Conservation (phyloP, 805 yeast species). For the Wickerhamiella vanderwaltii region DNA sequence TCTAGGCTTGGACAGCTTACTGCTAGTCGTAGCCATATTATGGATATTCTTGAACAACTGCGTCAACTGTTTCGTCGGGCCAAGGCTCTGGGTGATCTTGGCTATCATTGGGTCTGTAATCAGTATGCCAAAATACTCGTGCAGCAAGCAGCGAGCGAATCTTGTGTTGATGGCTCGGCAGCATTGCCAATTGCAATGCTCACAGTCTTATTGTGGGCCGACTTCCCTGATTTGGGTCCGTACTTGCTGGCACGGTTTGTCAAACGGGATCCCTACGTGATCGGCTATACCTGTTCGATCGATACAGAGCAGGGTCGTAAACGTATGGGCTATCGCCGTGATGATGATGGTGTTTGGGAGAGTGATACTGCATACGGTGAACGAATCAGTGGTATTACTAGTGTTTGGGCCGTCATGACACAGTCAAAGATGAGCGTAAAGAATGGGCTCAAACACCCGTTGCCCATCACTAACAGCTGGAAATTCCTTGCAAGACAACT, state of each 20-base stretch:
- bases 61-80: conserved; percentile 27
- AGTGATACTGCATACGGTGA: conserved; percentile 65
- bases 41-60: conserved; percentile 31
- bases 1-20: conserved; percentile 90
- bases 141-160: conserved; percentile 88
- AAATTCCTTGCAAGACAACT: conserved; percentile 54
- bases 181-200: conserved; percentile 70
- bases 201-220: conserved; percentile 41
- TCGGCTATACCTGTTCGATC: conserved; percentile 66
- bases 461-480: conserved; percentile 55
- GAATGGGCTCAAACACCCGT: conserved; percentile 33
- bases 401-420: conserved; percentile 68
- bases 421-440: conserved; percentile 31
- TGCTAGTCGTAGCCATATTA: conserved; percentile 50
- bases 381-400: conserved; percentile 72
- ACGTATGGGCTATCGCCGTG: conserved; percentile 78
- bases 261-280: conserved; percentile 79
- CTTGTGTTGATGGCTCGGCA: conserved; percentile 61
- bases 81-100: conserved; percentile 34
- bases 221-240: conserved; percentile 41
- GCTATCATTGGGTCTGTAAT: conserved; percentile 64
- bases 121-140: conserved; percentile 76
- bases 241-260: conserved; percentile 66
- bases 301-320: conserved; percentile 72
- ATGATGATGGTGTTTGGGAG: conserved; percentile 31